Percentiles rank a stretch among this genome's conserved stretches.
These are phyloP conservation scores for Staphylotrichum longicolle DNA, from an alignment of 495 filamentous ascomycete species.

Conservation along the genomic window DNA sequence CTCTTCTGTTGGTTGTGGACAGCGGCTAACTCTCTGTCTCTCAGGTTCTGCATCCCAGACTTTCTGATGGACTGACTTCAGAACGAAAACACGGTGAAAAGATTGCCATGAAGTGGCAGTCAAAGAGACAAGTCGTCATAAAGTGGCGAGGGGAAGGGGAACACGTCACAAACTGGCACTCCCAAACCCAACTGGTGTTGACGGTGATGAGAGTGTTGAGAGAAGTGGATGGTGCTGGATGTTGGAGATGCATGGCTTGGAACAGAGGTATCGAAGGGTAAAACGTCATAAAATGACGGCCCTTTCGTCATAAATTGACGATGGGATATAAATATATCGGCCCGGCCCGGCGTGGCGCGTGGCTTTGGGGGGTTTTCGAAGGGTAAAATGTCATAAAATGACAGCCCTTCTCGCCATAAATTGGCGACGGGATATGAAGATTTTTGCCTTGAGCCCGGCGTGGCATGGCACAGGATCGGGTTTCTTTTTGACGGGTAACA, in stretches of 20 bases:
- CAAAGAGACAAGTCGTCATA: conserved; percentile 5
- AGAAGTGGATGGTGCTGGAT: not conserved
- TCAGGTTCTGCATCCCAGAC: conserved; percentile 1
- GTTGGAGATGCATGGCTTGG: not conserved
- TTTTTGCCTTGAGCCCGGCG: not conserved
- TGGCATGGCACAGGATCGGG: not conserved
- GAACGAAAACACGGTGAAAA: not conserved
- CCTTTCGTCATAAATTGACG: conserved; percentile 6
- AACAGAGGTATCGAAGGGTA: not conserved
- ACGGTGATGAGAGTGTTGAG: not conserved
- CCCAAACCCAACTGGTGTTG: not conserved
- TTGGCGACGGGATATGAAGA: no score
- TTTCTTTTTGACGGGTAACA: not conserved
- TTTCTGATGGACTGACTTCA: not conserved
- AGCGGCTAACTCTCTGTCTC: conserved; percentile 5
- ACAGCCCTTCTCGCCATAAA: no score
- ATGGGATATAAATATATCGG: not conserved
- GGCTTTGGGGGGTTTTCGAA: not conserved
- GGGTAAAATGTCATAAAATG: not conserved
- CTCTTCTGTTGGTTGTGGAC: not conserved
- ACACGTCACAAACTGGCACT: conserved; percentile 10
- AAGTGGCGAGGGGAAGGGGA: conserved; percentile 2
- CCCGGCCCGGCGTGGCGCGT: no score
- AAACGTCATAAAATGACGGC: conserved; percentile 9
- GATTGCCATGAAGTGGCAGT: not conserved